Base-by-base conservation (phyloP, 257 asterid genomes). In the Galeopsis tetrahit region DNA sequence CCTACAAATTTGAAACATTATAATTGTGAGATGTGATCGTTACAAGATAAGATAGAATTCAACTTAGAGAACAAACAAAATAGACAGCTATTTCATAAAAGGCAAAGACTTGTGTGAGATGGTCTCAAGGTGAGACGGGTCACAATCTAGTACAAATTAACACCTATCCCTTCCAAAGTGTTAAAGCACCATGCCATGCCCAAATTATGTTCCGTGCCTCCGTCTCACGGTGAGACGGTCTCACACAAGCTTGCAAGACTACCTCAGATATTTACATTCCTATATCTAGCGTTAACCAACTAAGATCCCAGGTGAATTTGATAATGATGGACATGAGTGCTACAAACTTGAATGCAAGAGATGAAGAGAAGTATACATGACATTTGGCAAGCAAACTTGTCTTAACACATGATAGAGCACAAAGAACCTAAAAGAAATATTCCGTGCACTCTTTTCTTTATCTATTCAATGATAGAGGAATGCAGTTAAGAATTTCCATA, bases 1-100 rank as follows among this genome's bases (percentile, higher is more conserved):
- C 97, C 97, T 94, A 96, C 78, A 88, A 67, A 76, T 70, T 53
- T 10, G 66, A 80, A 39, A 82, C 58, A 80, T 7, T 8, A 33
- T 69, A 55, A 65, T 56, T 33, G 77, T 84, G 40, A 80, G 85
- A 76, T 57, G 51, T 48, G 10, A 42, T 56, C 61, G 33, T 48
- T 73, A 63, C 63, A 74, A 74, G 52, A 60, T 14, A 44, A n/a
- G 63, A 53, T 36, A 75, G 31, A 80, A 49, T 39, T 79, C 65
- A 64, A 64, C 55, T 52, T 56, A 13, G 72, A 59, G 44, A 72
- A 46, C 49, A 68, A 73, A 57, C 3, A 53, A 42, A 7, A 52
- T 60, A 36, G 17, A 56, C 43, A 21, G 48, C 67, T 35, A 35
- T 65, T 70, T 78, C 62, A 6, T 21, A 7, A 66, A 77, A 57